Evolutionary conservation across 768 basidiomycete species (phyloP), one percentile per base, ranked within the genome.

Genomic region (Lactarius pseudohatsudake): DNA sequence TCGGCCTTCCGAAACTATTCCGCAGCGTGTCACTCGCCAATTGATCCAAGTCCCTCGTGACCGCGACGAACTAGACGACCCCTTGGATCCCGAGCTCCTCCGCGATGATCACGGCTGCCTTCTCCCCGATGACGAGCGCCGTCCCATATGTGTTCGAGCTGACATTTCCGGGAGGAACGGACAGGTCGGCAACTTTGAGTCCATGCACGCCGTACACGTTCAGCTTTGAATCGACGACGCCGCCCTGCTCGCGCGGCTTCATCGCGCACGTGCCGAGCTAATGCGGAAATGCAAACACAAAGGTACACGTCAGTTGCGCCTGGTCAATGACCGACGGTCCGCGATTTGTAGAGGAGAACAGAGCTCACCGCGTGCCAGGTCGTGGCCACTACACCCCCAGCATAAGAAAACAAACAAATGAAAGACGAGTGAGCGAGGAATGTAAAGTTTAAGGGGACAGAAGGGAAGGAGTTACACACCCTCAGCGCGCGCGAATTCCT

Each of bases 241-340:
- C 87, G 9, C 80, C 82, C 54, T 80, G 63, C 16, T 82, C 79
- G 26, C 81, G 79, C 2, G 85, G 80, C 72, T 87, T 87, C 86
- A 89, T 88, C 0, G 86, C 82, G 66, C 86, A 88, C 0, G 86
- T 88, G 45, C 86, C 86, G 20, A 86, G 77, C 85, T 62, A 54
- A 32, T 32, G 18, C 13, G 13, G 11, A 22, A n/a, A 22, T 4
- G 13, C 16, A 18, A 32, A 3, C 5, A 1, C 0, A 57, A 15
- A 4, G 10, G 4, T 4, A 4, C 45, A 57, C 20, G 20, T 0
- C 22, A n/a, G n/a, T 11, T 34, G 53, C 15, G 2, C 4, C 11
- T 20, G 1, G 5, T 30, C 36, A 30, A 62, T 18, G n/a, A 20
- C 8, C 7, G 43, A 10, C 43, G 20, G 3, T n/a, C 43, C 9